phyloP scores from a whole-genome alignment of 441 rosid species.

The Bocquillonia castaneifolia region DNA sequence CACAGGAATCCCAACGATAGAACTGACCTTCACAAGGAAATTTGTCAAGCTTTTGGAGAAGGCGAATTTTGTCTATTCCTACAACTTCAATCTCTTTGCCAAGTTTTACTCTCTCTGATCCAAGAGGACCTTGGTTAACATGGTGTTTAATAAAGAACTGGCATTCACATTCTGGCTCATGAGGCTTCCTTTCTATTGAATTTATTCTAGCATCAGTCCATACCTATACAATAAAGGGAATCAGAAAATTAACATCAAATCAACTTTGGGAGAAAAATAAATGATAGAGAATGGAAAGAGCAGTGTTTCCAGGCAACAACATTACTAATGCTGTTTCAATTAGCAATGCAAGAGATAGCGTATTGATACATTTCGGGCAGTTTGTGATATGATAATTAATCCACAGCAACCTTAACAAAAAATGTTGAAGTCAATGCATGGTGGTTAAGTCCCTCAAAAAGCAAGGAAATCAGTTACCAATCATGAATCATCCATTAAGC shows the following conservation, averaged over 20 bases:
- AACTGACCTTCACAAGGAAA: slow-evolving; percentile 39
- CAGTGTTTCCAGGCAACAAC: slow-evolving; percentile 1
- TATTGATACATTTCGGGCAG: neutral
- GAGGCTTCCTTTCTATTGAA: slow-evolving; percentile 76
- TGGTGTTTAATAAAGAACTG: slow-evolving; percentile 50
- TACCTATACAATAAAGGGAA: slow-evolving; percentile 40
- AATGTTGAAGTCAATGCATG: neutral
- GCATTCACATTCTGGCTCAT: slow-evolving; percentile 58
- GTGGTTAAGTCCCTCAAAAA: neutral
- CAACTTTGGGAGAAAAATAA: slow-evolving; percentile 4
- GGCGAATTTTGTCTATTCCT: slow-evolving; percentile 49
- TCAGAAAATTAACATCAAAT: slow-evolving; percentile 15
- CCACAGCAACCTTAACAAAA: neutral
- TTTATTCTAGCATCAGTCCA: slow-evolving; percentile 75
- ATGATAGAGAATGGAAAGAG: neutral
- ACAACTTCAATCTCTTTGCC: slow-evolving; percentile 40
- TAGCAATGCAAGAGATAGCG: neutral
- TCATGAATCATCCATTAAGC: neutral
- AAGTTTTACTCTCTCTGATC: slow-evolving; percentile 48
- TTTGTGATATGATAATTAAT: neutral
- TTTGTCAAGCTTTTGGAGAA: slow-evolving; percentile 60
- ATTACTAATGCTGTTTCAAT: neutral
- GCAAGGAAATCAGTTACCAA: neutral
- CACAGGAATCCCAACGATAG: slow-evolving; percentile 62
- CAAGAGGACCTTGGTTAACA: slow-evolving; percentile 49